These are phyloP conservation scores for Blastobotrys attinorum DNA, from an alignment of 805 yeast genomes.

Conservation along the genomic window DNA sequence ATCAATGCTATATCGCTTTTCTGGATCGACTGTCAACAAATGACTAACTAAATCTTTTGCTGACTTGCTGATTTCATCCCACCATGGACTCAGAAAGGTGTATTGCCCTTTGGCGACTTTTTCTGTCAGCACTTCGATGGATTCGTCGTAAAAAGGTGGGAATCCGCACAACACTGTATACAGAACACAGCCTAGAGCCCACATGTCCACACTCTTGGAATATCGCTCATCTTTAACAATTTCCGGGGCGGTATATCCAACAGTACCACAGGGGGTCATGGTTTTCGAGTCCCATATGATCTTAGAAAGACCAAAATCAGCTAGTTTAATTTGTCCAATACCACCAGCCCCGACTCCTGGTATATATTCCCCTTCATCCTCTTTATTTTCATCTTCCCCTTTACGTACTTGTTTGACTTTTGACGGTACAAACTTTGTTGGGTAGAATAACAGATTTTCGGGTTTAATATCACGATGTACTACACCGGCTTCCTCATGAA, in stretches of 20 bases:
- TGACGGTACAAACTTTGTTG: constrained; percentile 39
- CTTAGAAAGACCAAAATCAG: constrained; percentile 93
- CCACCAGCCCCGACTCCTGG: constrained; percentile 89
- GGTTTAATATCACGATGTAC: constrained; percentile 83
- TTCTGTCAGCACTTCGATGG: constrained; percentile 63
- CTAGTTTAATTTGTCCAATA: constrained; percentile 80
- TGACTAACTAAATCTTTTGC: constrained; percentile 66
- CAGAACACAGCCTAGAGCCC: constrained; percentile 96
- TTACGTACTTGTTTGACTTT: constrained; percentile 26
- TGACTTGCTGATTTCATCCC: constrained; percentile 69
- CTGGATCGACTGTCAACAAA: constrained; percentile 65
- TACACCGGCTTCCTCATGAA: constrained; percentile 62
- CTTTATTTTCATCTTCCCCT: constrained; percentile 41
- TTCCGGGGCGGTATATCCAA: constrained; percentile 98
- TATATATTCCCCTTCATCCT: constrained; percentile 79
- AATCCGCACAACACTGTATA: constrained; percentile 93
- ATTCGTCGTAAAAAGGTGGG: constrained; percentile 92
- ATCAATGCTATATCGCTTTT: constrained; percentile 58
- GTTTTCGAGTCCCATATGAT: constrained; percentile 82
- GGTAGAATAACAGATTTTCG: constrained; percentile 61
- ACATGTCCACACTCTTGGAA: constrained; percentile 93
- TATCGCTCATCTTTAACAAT: constrained; percentile 90
- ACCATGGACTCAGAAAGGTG: constrained; percentile 75
- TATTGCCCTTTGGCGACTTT: constrained; percentile 76
- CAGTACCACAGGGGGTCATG: constrained; percentile 98